Base-by-base conservation (phyloP, 2,329 filamentous ascomycete genomes). In the Chaetothyriales sp. region DNA sequence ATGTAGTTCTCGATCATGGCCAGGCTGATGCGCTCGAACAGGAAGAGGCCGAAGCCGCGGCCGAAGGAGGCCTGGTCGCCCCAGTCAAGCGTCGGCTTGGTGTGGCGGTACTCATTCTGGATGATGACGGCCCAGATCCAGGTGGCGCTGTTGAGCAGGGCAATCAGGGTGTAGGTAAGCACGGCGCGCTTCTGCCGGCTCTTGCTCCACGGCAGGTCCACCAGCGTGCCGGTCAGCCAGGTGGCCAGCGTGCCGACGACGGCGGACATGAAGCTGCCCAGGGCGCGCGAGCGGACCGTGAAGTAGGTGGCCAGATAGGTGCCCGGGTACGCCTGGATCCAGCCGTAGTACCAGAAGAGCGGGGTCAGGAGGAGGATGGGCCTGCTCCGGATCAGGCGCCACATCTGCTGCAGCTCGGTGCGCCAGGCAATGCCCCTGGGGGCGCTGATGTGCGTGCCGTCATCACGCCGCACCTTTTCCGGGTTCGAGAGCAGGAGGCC, bases 91-190 rank as follows among this genome's bases (percentile, higher is more conserved):
- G 66, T 61, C 0, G 70, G 71, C 1, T 62, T 57, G 1, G 66
- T 70, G n/a, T 63, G 59, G 3, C 66, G 64, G 59, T 72, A 74
- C 52, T 72, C 68, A 49, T 71, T 67, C 53, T 74, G 70, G 36
- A 74, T 66, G 15, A 69, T 62, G 28, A 72, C 67, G 2, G 67
- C 70, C 68, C 71, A 74, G 12, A 70, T 69, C 70, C 71, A 74
- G 0, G 68, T 71, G 1, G 66, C 63, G 25, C 64, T 68, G 54
- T 72, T 71, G 20, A 73, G 54, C 6, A 62, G 46, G 0, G 69
- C 66, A 15, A 73, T 70, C 5, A 73, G 51, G 18, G 60, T 53
- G 52, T 66, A 74, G 1, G 68, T 68, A 18, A 57, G 51, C 7
- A 69, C 53, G 15, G 71, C 70, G 15, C 71, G 64, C 3, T 62